phyloP scores from a whole-genome alignment of 352 stramenopile genomes.

The Phytophthora rubi region DNA sequence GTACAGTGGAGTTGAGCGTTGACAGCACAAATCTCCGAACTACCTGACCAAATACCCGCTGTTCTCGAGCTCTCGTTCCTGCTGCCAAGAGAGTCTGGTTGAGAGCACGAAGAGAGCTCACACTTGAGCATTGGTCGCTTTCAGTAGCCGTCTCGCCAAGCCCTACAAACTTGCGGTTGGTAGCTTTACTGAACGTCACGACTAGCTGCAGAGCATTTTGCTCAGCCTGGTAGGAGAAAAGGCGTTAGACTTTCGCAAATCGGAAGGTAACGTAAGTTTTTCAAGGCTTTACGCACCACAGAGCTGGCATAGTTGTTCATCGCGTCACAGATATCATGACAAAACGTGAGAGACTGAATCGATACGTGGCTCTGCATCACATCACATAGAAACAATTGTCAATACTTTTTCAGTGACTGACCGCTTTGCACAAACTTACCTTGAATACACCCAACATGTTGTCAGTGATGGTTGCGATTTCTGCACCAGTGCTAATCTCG shows the following conservation, averaged over 20 bases:
- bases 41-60: slow-evolving; percentile 74
- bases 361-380: slow-evolving; percentile 66
- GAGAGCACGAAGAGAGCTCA: slow-evolving; percentile 71
- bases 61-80: slow-evolving; percentile 51
- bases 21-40: slow-evolving; percentile 80
- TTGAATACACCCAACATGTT: slow-evolving; percentile 78
- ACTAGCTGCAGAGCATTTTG: slow-evolving; percentile 79
- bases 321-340: slow-evolving; percentile 47
- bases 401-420: not conserved
- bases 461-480: slow-evolving; percentile 76
- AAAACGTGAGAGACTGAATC: slow-evolving; percentile 76
- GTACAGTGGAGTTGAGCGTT: slow-evolving; percentile 66
- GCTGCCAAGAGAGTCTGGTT: slow-evolving; percentile 76
- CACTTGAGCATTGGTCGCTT: slow-evolving; percentile 62
- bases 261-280: not conserved
- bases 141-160: slow-evolving; percentile 45
- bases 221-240: slow-evolving; percentile 47
- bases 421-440: slow-evolving; percentile 34
- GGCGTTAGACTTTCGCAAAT: not conserved
- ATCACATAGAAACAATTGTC: not conserved
- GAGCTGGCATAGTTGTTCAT: slow-evolving; percentile 49
- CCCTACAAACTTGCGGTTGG: slow-evolving; percentile 57
- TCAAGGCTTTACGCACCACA: slow-evolving; percentile 25
- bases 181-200: slow-evolving; percentile 75
- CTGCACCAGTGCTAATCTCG: slow-evolving; percentile 62